Base-by-base conservation (phyloP, 345 rosid genomes). In the Heritiera littoralis region DNA sequence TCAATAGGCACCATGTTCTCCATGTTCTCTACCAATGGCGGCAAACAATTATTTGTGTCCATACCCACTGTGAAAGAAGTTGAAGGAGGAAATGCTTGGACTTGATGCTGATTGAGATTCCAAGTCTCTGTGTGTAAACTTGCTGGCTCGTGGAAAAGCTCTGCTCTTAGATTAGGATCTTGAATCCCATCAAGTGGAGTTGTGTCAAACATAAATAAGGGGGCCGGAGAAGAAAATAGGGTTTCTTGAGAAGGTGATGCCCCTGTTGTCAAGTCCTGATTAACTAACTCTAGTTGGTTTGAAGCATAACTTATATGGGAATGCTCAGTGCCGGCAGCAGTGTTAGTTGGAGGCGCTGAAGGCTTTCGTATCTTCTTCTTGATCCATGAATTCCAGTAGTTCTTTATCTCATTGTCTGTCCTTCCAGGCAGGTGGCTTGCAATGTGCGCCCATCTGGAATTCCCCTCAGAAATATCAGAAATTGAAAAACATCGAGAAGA, bases 331-430 rank as follows among this genome's bases (percentile, higher is more conserved):
- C 17, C 35, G 2, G 58, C 5, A 72, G 66, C 23, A 18, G 88
- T 23, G 28, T 86, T 76, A 8, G 90, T 56, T 55, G 86, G 59
- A 6, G 83, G 43, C 10, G 84, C 43, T 23, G 85, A 76, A 1
- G 92, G 90, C 76, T 95, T 95, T 79, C 94, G 81, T 67, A 95
- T 90, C 86, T 95, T 95, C 86, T 95, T 95, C 76, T 93, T 95
- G 80, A 95, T 95, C 99, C 99, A 95, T 60, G 99, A 95, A 80
- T 95, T 95, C 99, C 99, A 95, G 51, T 95, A 95, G 80, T 95
- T 95, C 80, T 95, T 95, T 4, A 95, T 95, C 87, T 93, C 98
- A 58, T 95, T 95, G 78, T 95, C 98, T 2, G 99, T 95, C 85
- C 98, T 84, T 78, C 99, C 96, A 0, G 99, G 99, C 83, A 95